Base-by-base conservation (phyloP, 768 basidiomycete species). In the Termitomyces sp. region DNA sequence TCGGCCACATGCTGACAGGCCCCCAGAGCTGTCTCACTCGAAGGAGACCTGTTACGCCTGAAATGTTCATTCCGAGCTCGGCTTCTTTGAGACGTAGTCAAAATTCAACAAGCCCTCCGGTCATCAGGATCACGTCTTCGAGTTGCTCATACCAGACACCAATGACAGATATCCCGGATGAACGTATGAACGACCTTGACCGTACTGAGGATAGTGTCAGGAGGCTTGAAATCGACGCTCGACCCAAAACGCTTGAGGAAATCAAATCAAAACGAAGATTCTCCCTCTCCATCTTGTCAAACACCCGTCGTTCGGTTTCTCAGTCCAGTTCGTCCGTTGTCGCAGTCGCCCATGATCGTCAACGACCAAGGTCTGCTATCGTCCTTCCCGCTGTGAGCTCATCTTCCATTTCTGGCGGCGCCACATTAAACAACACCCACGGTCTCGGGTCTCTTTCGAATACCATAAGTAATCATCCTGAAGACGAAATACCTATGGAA, bases 221-320 rank as follows among this genome's bases (percentile, higher is more conserved):
- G 25, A 48, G 46, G 25, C 54, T 56, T 9, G 59, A 62, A 48
- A 60, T 59, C 3, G 60, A 63, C 57, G 60, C 71, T 52, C 72
- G 66, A 62, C 72, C 68, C 36, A 73, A 69, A 57, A 74, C 70
- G 36, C 65, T 75, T 4, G 66, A 71, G 57, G 74, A 77, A 67
- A 76, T 77, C 56, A 74, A 73, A 64, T 72, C 73, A 55, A 76
- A 69, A 60, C 72, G 75, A 45, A 73, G 73, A 38, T 69, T 77
- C 49, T 77, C 77, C 14, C 70, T 77, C 57, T 72, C 76, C 49
- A 62, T 67, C 43, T 54, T 71, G 46, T 62, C 70, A 56, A 63
- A 61, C 20, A 60, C 67, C 48, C 50, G 59, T 53, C 65, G 65
- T 46, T 62, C 68, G n/a, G 61, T 65, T 17, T 64, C 67, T 49